Evolutionary conservation across 495 filamentous ascomycete genomes (phyloP), one percentile per base, ranked within the genome.

Genomic region (Cercophora sp.): DNA sequence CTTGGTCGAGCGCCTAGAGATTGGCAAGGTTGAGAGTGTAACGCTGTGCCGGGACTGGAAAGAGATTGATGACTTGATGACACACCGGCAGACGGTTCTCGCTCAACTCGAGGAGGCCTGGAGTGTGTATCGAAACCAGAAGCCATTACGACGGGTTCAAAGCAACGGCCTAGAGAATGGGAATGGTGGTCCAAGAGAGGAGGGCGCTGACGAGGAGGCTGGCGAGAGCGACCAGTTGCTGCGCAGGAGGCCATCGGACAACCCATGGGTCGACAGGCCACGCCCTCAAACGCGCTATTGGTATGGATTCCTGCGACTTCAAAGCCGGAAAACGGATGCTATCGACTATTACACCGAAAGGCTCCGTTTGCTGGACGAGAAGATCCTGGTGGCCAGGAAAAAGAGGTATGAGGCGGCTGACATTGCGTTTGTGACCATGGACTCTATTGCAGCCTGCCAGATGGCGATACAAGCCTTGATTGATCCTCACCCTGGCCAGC

Each of bases 351-450:
- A 87, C 62, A 86, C 91, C 57, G 89, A 94, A 61, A 86, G 85
- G 59, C 76, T 97, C n/a, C 84, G 85, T 13, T 80, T 77, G 24
- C 64, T 93, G 5, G 92, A 97, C 52, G 88, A 91, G 35, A 75
- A 85, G 59, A 91, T 99, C 35, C 65, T 66, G 18, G 66, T 56
- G 13, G 83, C 86, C 0, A 80, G 94, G 22, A 79, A 80, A 57
- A 91, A 91, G 64, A 83, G 86, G 13, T 96, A 88, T 62, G 70
- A 76, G 8, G 78, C 94, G 1, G 90, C 83, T 0, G 83, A 91
- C 35, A 74, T 94, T 27, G 94, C 94, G 5, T 97, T 97, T 66
- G 89, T 99, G 26, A 96, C 94, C 1, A 91, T 99, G 87, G 85
- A 96, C 67, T 95, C 90, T 15, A 89, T 92, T 53, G 86, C 89